Evolutionary conservation across 495 filamentous ascomycete genomes (phyloP).

Genomic region (Trichoderma reesei): DNA sequence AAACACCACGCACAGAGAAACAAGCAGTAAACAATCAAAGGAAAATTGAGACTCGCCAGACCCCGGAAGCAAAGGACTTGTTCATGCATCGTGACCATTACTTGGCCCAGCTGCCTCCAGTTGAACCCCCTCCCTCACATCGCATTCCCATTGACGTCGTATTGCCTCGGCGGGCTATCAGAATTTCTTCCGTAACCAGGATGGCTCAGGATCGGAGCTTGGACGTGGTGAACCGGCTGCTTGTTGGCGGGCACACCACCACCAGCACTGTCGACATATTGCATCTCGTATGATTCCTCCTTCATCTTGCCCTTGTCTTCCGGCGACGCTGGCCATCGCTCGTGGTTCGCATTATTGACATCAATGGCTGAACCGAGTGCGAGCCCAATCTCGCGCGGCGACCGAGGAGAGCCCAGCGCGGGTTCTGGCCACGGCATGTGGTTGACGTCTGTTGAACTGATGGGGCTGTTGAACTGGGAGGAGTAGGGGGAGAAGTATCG

Average conservation of each 20-base stretch:
- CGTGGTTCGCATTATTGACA: conserved; percentile 18
- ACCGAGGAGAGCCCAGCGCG: conserved; percentile 15
- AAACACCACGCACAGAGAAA: neutral
- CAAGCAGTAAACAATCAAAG: neutral
- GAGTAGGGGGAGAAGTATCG: conserved; percentile 41
- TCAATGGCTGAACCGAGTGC: conserved; percentile 26
- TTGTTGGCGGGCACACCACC: conserved; percentile 8
- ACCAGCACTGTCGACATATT: conserved; percentile 17
- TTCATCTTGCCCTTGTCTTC: conserved; percentile 25
- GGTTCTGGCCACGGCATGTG: conserved; percentile 21
- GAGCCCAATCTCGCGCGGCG: conserved; percentile 22
- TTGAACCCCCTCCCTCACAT: conserved; percentile 8
- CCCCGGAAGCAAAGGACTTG: neutral
- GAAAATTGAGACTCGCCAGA: neutral
- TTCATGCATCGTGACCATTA: conserved; percentile 1
- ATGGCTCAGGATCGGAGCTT: conserved; percentile 25
- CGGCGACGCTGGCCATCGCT: conserved; percentile 9
- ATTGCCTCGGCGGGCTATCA: conserved; percentile 3
- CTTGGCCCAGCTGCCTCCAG: neutral
- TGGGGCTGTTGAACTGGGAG: conserved; percentile 38
- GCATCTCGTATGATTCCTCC: conserved; percentile 25
- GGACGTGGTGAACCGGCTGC: conserved; percentile 19
- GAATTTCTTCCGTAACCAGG: conserved; percentile 22
- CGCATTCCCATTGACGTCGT: conserved; percentile 5
- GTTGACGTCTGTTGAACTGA: conserved; percentile 27